These are phyloP conservation scores for Yarrowia sp. DNA, from an alignment of 805 yeast genomes.

Conservation along the genomic window DNA sequence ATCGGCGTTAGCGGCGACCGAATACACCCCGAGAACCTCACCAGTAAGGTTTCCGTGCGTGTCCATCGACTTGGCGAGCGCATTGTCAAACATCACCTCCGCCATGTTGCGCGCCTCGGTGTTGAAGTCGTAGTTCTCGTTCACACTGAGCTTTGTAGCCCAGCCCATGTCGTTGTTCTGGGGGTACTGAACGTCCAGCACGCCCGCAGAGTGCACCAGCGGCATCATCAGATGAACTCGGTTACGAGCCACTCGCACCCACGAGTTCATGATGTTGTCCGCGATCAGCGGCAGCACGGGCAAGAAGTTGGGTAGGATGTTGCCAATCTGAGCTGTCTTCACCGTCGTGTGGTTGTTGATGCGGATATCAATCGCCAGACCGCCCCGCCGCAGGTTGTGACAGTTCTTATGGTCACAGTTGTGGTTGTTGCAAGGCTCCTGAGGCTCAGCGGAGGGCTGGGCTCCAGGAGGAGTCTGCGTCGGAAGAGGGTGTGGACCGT, in stretches of 20 bases:
- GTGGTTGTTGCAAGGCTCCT: slow-evolving; percentile 5
- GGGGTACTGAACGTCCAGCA: not conserved
- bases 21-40: slow-evolving; percentile 15
- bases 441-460: not conserved
- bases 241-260: slow-evolving; percentile 7
- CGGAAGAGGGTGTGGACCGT: slow-evolving; percentile 11
- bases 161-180: slow-evolving; percentile 9
- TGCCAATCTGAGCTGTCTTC: slow-evolving; percentile 3
- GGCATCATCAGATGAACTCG: slow-evolving; percentile 24
- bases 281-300: slow-evolving; percentile 23
- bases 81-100: slow-evolving; percentile 18
- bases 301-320: not conserved
- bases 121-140: slow-evolving; percentile 17
- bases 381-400: not conserved
- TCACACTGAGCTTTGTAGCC: slow-evolving; percentile 2
- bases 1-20: not conserved
- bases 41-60: slow-evolving; percentile 1
- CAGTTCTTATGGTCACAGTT: slow-evolving; percentile 11
- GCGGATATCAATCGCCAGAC: slow-evolving; percentile 21
- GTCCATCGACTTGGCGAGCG: slow-evolving; percentile 16
- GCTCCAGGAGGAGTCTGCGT: not conserved
- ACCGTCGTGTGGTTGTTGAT: slow-evolving; percentile 7
- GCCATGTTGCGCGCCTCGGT: slow-evolving; percentile 16
- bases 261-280: slow-evolving; percentile 20
- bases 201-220: slow-evolving; percentile 13